phyloP scores from a whole-genome alignment of 1,139 yeast genomes.

The Geotrichum reessii region DNA sequence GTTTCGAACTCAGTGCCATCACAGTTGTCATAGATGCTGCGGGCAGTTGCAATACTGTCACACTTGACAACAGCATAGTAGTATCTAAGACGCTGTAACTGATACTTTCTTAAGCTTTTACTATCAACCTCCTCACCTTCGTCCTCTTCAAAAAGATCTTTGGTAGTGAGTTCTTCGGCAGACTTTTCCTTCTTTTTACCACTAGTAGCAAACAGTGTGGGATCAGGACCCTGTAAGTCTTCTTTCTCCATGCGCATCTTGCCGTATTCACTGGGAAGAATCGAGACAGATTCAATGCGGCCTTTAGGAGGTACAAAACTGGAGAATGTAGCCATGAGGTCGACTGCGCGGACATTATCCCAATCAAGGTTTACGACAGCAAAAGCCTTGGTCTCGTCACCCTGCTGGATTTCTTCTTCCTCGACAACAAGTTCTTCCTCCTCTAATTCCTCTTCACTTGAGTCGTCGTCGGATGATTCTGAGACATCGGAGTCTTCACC shows the following conservation, averaged over 20 bases:
- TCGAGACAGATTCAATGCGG: conserved; percentile 57
- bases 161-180: conserved; percentile 30
- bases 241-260: conserved; percentile 88
- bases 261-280: conserved; percentile 93
- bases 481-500: conserved; percentile 54
- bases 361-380: conserved; percentile 97
- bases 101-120: conserved; percentile 55
- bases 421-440: conserved; percentile 60
- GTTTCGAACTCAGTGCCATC: conserved; percentile 96
- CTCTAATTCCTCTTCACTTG: conserved; percentile 26
- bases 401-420: conserved; percentile 61
- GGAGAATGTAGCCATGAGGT: conserved; percentile 81
- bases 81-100: conserved; percentile 76
- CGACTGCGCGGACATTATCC: conserved; percentile 86
- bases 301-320: conserved; percentile 83
- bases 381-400: conserved; percentile 74
- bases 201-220: conserved; percentile 58
- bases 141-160: conserved; percentile 33
- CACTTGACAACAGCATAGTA: conserved; percentile 91
- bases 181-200: conserved; percentile 37
- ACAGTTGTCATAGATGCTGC: conserved; percentile 71
- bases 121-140: conserved; percentile 45
- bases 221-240: conserved; percentile 89
- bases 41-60: conserved; percentile 67
- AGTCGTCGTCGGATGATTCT: conserved; percentile 39